Evolutionary conservation across 345 rosid species (phyloP).

Genomic region (Eucalyptus curtisii): DNA sequence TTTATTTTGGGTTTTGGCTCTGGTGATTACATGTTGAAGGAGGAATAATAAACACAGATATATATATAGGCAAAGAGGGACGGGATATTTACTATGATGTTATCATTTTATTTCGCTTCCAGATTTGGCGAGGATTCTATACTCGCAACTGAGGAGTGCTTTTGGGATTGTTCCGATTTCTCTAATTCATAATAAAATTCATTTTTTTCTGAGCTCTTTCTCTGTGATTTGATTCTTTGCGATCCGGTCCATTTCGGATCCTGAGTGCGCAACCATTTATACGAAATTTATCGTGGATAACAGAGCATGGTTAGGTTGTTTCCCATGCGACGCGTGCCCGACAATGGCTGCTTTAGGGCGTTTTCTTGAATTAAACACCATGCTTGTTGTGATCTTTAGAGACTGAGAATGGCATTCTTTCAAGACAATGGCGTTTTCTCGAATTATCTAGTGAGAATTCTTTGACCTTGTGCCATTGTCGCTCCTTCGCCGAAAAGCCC

Average conservation of each 20-base stretch:
- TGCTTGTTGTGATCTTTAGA: not conserved
- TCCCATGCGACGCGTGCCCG: not conserved
- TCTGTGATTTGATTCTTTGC: not conserved
- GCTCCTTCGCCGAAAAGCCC: not conserved
- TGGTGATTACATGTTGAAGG: not conserved
- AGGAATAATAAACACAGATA: not conserved
- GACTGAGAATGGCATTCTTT: not conserved
- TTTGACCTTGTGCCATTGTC: not conserved
- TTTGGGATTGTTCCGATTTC: not conserved
- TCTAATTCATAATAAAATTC: not conserved
- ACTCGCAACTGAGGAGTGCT: not conserved
- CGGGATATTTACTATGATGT: not conserved
- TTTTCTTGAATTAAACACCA: not conserved
- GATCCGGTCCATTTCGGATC: not conserved
- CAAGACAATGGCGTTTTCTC: not conserved
- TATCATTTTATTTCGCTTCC: not conserved
- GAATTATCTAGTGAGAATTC: not conserved
- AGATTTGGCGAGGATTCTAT: not conserved
- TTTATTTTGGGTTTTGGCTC: not conserved
- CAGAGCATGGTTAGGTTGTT: not conserved
- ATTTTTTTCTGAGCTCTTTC: not conserved
- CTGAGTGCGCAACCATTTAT: not conserved
- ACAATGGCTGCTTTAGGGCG: not conserved
- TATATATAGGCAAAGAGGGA: not conserved
- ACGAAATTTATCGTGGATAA: not conserved